phyloP scores from a whole-genome alignment of 805 yeast species.

The Saccharomycopsis sp. region DNA sequence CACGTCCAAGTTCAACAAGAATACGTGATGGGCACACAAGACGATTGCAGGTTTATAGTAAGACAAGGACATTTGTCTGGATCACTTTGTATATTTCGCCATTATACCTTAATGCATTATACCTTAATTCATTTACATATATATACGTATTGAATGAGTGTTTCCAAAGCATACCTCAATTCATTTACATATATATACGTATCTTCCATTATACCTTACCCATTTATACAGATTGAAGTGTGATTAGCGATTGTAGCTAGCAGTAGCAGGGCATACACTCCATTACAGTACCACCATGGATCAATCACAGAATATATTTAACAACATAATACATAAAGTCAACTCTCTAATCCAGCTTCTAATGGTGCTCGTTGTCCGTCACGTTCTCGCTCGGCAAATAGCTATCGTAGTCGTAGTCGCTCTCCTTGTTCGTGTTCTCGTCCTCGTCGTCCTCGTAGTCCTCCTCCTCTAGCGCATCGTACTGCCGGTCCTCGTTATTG shows the following conservation, averaged over 20 bases:
- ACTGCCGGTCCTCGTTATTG: conserved; percentile 18
- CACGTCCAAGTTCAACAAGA: not conserved
- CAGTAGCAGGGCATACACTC: not conserved
- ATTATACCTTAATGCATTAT: not conserved
- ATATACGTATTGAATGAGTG: too few relatives aligned
- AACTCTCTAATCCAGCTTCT: too few relatives aligned
- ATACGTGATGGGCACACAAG: not conserved
- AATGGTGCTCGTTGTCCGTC: conserved; percentile 18
- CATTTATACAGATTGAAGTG: too few relatives aligned
- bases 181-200: too few relatives aligned
- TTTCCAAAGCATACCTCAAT: too few relatives aligned
- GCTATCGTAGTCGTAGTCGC: conserved; percentile 21
- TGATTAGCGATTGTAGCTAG: too few relatives aligned
- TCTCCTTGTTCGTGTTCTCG: conserved; percentile 7
- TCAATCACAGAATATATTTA: not conserved
- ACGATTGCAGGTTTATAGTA: too few relatives aligned
- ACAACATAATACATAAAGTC: not conserved
- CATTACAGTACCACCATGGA: not conserved
- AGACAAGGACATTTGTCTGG: too few relatives aligned
- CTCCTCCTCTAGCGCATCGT: conserved; percentile 21
- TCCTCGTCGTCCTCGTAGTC: conserved; percentile 15
- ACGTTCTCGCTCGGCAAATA: conserved; percentile 22
- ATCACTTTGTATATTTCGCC: not conserved
- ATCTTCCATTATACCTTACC: too few relatives aligned
- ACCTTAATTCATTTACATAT: too few relatives aligned